phyloP scores from a whole-genome alignment of 306 rosid species.

The Cicer yamashitae region DNA sequence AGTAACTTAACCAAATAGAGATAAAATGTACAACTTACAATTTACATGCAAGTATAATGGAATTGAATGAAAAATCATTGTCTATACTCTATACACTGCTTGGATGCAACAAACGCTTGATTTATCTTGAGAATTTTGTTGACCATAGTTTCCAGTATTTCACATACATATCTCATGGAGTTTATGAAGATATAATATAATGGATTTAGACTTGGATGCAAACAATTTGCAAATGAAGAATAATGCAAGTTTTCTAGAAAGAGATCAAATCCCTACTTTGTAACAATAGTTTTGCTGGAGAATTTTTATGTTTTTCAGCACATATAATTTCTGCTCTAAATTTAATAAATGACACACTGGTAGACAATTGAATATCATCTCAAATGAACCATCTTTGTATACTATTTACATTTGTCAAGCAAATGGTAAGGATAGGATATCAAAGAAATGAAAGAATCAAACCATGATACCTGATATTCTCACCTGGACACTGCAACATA shows the following conservation, averaged over 20 bases:
- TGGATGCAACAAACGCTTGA: not conserved
- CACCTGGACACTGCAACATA: slow-evolving; percentile 83
- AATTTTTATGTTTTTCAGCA: not conserved
- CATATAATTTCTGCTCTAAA: not conserved
- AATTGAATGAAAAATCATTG: too few species aligned
- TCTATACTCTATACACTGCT: too few species aligned
- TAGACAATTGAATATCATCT: slow-evolving; percentile 8
- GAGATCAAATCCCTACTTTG: not conserved
- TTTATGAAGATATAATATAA: not conserved
- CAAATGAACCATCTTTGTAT: not conserved
- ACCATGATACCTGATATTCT: slow-evolving; percentile 58
- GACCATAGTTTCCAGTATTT: not conserved
- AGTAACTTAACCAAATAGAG: too few species aligned
- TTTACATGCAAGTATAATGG: too few species aligned
- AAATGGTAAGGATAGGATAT: slow-evolving; percentile 8
- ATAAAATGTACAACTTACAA: too few species aligned
- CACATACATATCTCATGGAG: not conserved
- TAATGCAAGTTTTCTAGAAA: not conserved
- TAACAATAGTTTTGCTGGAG: not conserved
- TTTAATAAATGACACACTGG: not conserved
- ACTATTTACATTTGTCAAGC: slow-evolving; percentile 12
- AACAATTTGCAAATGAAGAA: not conserved
- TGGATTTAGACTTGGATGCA: slow-evolving; percentile 11
- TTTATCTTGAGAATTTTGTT: not conserved
- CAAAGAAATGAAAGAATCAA: slow-evolving; percentile 10